Evolutionary conservation across 2,329 filamentous ascomycete species (phyloP).

Genomic region (Penicillium sp.): DNA sequence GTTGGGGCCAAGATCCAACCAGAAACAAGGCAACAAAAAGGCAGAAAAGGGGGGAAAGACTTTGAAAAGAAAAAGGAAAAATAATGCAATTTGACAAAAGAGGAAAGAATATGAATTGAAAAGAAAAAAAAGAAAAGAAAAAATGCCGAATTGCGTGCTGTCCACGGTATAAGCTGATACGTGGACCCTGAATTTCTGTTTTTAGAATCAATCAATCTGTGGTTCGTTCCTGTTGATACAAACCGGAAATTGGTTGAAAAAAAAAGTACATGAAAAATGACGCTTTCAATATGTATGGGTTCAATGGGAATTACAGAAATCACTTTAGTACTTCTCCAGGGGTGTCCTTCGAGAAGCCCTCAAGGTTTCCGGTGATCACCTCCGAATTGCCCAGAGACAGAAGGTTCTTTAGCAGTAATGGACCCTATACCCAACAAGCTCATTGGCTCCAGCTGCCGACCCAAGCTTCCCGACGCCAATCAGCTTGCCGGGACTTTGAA

Average conservation of each 20-base stretch:
- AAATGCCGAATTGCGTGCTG: slow-evolving; percentile 10
- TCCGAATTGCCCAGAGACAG: slow-evolving; percentile 18
- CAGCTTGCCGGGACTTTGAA: slow-evolving; percentile 9
- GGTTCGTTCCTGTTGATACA: slow-evolving; percentile 17
- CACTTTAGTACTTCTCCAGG: background rate
- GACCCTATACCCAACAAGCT: slow-evolving; percentile 16
- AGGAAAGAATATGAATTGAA: background rate
- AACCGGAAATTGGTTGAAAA: background rate
- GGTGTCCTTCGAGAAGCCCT: slow-evolving; percentile 18
- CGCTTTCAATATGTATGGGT: too few species aligned
- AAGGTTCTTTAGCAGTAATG: slow-evolving; percentile 19
- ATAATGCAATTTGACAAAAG: background rate
- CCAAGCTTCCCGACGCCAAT: slow-evolving; percentile 22
- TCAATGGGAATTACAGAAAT: too few species aligned
- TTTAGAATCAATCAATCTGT: slow-evolving; percentile 23
- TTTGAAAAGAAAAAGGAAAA: background rate
- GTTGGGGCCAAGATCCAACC: slow-evolving; percentile 11
- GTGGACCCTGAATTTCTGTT: slow-evolving; percentile 29
- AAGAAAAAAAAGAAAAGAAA: background rate
- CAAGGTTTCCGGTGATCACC: slow-evolving; percentile 21
- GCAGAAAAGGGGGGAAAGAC: background rate
- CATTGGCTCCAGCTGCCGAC: slow-evolving; percentile 23
- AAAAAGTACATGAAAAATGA: background rate
- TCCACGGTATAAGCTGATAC: slow-evolving; percentile 16
- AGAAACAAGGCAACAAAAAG: slow-evolving; percentile 7